phyloP scores from a whole-genome alignment of 148 eudicot genomes.

The Fagopyrum tataricum region DNA sequence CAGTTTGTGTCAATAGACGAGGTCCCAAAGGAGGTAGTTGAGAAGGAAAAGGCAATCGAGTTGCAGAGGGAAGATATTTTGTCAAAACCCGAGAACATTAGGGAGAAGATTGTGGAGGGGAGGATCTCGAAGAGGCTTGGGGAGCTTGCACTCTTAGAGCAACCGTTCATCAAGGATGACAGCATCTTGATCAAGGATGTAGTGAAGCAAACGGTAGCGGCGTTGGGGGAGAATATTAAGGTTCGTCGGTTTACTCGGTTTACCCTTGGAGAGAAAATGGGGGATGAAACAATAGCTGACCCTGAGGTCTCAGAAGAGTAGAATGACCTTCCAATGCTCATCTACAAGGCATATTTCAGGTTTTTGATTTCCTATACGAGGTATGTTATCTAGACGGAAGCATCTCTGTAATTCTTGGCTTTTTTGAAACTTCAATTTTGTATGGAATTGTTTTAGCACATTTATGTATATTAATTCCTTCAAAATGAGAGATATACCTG shows the following conservation, averaged over 20 bases:
- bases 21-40: conserved; percentile 49
- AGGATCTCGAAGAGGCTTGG: conserved; percentile 87
- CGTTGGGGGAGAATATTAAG: conserved; percentile 89
- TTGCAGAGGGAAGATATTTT: conserved; percentile 91
- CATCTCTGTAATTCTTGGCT: background rate
- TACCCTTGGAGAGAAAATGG: conserved; percentile 57
- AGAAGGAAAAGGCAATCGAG: conserved; percentile 75
- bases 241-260: conserved; percentile 77
- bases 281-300: conserved; percentile 20
- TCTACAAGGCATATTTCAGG: background rate
- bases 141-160: conserved; percentile 91
- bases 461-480: background rate
- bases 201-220: conserved; percentile 88
- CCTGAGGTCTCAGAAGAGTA: conserved; percentile 26
- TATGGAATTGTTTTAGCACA: background rate
- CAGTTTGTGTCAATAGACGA: conserved; percentile 71
- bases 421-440: background rate
- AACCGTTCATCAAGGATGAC: conserved; percentile 77
- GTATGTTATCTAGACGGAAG: background rate
- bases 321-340: background rate
- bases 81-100: conserved; percentile 79
- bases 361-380: background rate
- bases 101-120: conserved; percentile 85
- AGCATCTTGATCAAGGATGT: conserved; percentile 72
- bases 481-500: too few species aligned